A percentile compares a stretch with the other conserved stretches of the same genome.
These are phyloP conservation scores for Scedosporium aurantiacum DNA, from an alignment of 2,329 filamentous ascomycete species.

Conservation along the genomic window DNA sequence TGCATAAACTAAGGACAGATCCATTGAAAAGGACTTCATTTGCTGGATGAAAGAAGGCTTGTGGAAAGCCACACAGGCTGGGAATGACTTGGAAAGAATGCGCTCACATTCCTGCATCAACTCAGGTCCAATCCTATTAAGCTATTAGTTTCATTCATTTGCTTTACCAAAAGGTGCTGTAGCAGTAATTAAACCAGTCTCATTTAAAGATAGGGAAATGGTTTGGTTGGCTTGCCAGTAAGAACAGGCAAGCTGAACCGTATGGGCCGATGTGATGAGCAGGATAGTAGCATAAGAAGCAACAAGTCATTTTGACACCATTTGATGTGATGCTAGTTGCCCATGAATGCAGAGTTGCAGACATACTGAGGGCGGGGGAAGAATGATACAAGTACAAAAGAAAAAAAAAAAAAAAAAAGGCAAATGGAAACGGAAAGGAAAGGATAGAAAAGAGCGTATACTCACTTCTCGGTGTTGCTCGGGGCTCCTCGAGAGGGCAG, in stretches of 20 bases:
- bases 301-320: not conserved
- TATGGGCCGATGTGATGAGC: not conserved
- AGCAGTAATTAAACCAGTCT: not conserved
- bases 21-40: slow-evolving; percentile 44
- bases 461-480: slow-evolving; percentile 47
- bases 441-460: slow-evolving; percentile 12
- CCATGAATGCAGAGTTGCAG: not conserved
- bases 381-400: not conserved
- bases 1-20: slow-evolving; percentile 45
- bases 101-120: slow-evolving; percentile 48
- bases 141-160: slow-evolving; percentile 13
- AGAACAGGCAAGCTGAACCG: not conserved
- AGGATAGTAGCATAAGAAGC: not conserved
- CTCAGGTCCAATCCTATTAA: slow-evolving; percentile 40
- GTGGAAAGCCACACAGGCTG: slow-evolving; percentile 51
- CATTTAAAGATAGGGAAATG: not conserved
- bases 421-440: slow-evolving; percentile 7
- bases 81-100: slow-evolving; percentile 49
- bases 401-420: not conserved
- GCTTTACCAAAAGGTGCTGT: not conserved
- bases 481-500: slow-evolving; percentile 22
- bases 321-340: not conserved
- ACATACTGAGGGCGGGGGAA: not conserved
- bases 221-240: not conserved
- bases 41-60: slow-evolving; percentile 52